Percentiles rank a stretch among this genome's conserved stretches.
phyloP scores from a whole-genome alignment of 2,329 filamentous ascomycete species.

The Cytospora schulzeri region DNA sequence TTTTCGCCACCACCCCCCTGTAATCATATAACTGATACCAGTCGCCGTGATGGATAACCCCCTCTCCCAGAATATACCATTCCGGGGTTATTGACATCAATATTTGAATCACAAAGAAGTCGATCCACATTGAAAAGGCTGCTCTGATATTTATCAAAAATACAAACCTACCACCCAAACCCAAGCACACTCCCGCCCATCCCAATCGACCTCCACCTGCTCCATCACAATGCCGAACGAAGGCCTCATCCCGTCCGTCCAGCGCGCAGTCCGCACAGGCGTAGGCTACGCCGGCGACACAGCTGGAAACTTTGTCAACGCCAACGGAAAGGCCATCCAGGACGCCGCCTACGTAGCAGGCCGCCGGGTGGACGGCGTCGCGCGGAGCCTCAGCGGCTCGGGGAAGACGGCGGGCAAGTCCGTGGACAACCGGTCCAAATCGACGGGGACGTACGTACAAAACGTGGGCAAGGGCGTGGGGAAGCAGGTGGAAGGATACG shows the following conservation, averaged over 20 bases:
- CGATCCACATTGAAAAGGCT: neutral
- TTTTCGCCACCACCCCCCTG: neutral
- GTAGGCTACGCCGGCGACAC: constrained; percentile 23
- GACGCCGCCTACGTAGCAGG: constrained; percentile 16
- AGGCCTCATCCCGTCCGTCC: constrained; percentile 24
- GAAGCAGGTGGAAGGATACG: constrained; percentile 15
- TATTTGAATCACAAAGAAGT: neutral
- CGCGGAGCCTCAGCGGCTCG: constrained; percentile 23
- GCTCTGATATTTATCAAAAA: neutral
- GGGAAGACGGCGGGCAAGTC: constrained; percentile 22
- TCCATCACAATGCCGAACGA: constrained; percentile 23
- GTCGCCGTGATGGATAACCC: neutral
- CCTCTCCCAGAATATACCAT: neutral
- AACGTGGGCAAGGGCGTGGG: constrained; percentile 15
- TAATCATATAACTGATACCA: neutral
- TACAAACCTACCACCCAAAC: neutral
- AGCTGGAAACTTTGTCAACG: constrained; percentile 23
- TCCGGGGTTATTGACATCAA: neutral
- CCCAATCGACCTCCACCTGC: neutral
- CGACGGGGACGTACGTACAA: constrained; percentile 15
- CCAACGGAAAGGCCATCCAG: constrained; percentile 26
- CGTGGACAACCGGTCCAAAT: constrained; percentile 5
- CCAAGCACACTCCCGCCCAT: neutral
- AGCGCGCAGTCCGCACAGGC: constrained; percentile 24
- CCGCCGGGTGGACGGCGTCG: constrained; percentile 17